Evolutionary conservation across 2,329 filamentous ascomycete genomes (phyloP), one percentile per base, ranked within the genome.

Genomic region (Botryotinia convoluta): DNA sequence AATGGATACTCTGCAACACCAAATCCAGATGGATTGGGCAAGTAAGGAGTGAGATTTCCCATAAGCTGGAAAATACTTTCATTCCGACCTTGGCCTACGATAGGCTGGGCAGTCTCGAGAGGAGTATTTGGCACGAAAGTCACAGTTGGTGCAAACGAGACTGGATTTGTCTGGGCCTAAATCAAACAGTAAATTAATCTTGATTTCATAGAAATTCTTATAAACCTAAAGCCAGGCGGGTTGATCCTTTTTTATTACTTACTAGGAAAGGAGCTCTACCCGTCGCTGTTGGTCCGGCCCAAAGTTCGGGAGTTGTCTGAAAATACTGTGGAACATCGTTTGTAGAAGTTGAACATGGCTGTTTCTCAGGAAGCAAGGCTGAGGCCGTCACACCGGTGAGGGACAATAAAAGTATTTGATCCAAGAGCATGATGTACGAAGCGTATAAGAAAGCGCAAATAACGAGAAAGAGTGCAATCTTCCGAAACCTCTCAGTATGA

Each of bases 1-100:
- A 93, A 81, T 4, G 91, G 85, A 77, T 91, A 92, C 81, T 95
- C 92, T 26, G 91, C 84, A 0, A 93, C 91, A 4, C 92, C 92
- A 76, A 94, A 94, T 1, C 92, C 92, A 0, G 71, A 63, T 3
- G 91, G 88, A 72, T 91, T 90, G 0, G 91, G 89, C 74, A 88
- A 88, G 81, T 94, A 94, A 5, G 92, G 91, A 57, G 89, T 89
- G 44, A 94, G 81, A 75, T 90, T 87, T 9, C 90, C 92, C 85
- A 93, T 90, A 79, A 90, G 84, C 75, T 90, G 86, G 81, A 93
- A 94, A 77, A 94, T 92, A 81, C 88, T 92, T 76, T 86, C 83
- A 78, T 90, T 87, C 42, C 86, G 83, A 65, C 86, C 85, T 82
- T 85, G 84, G 39, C 90, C 91, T 70, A 85, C 79, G 69, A 94